Percentiles rank a stretch among this genome's conserved stretches.
These are phyloP conservation scores for Penicillium sp. DNA, from an alignment of 2,329 filamentous ascomycete genomes.

Conservation along the genomic window DNA sequence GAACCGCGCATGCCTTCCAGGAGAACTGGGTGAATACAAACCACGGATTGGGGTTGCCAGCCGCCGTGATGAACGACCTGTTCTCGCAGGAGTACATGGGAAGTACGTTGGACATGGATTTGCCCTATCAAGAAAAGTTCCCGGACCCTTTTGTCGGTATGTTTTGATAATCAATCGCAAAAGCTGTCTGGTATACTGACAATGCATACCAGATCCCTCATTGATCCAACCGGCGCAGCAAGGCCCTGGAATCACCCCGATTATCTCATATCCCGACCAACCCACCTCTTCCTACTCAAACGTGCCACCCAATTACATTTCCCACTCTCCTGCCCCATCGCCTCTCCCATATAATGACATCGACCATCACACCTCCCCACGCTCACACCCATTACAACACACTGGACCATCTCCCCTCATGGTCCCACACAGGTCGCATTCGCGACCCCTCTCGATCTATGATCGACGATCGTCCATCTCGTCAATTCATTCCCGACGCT, in stretches of 20 bases:
- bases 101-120: constrained; percentile 44
- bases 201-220: constrained; percentile 51
- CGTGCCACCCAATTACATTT: constrained; percentile 30
- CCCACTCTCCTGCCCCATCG: constrained; percentile 39
- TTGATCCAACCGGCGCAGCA: constrained; percentile 53
- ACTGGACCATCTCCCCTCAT: constrained; percentile 61
- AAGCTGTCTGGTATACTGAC: constrained; percentile 6
- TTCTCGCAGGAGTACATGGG: constrained; percentile 55
- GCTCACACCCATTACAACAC: constrained; percentile 22
- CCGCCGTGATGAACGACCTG: constrained; percentile 61
- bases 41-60: constrained; percentile 59
- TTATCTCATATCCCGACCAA: constrained; percentile 37
- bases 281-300: constrained; percentile 25
- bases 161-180: constrained; percentile 14
- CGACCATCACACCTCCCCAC: constrained; percentile 30
- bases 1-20: constrained; percentile 57
- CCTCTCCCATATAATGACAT: constrained; percentile 33
- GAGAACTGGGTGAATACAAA: constrained; percentile 57
- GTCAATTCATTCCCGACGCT: constrained; percentile 66
- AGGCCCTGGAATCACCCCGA: constrained; percentile 28
- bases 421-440: constrained; percentile 54
- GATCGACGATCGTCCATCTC: constrained; percentile 66
- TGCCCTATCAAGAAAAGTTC: constrained; percentile 45
- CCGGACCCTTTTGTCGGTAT: constrained; percentile 37
- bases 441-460: constrained; percentile 48